A percentile compares a stretch with the other conserved stretches of the same genome.
These are phyloP conservation scores for Pythium phragmiticola DNA, from an alignment of 352 stramenopile genomes.

Conservation along the genomic window DNA sequence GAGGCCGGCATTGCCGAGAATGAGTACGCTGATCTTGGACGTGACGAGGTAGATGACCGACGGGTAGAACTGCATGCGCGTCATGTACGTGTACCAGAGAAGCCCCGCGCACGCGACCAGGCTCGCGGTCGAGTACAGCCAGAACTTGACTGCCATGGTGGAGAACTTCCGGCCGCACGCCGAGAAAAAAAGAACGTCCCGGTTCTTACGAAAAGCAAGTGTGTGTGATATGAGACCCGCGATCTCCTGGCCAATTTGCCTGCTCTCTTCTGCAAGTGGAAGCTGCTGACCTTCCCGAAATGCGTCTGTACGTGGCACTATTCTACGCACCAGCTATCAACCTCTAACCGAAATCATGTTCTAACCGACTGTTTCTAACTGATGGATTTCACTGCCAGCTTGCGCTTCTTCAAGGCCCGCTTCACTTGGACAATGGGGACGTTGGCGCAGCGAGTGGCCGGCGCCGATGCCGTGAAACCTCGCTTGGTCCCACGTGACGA, in stretches of 20 bases:
- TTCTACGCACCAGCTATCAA: conserved; percentile 19
- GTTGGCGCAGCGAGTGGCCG: conserved; percentile 13
- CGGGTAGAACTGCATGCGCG: conserved; percentile 96
- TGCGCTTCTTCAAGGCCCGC: conserved; percentile 32
- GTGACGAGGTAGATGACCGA: conserved; percentile 96
- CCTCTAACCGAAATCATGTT: conserved; percentile 12
- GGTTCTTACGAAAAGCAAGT: neutral
- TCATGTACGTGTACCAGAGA: conserved; percentile 93
- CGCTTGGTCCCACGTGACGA: neutral
- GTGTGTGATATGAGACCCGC: conserved; percentile 1
- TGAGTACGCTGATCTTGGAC: conserved; percentile 95
- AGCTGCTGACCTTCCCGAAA: conserved; percentile 7
- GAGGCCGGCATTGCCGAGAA: conserved; percentile 95
- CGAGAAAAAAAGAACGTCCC: conserved; percentile 23
- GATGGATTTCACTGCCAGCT: conserved; percentile 21
- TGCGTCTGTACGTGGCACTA: conserved; percentile 12
- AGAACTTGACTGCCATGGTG: conserved; percentile 67
- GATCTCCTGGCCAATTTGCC: neutral
- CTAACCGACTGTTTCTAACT: conserved; percentile 21
- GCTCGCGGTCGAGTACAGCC: conserved; percentile 87
- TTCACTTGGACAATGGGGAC: conserved; percentile 29
- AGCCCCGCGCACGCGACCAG: conserved; percentile 80
- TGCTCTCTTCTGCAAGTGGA: neutral
- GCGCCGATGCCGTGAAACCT: neutral
- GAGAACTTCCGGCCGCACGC: neutral